phyloP scores from a whole-genome alignment of 495 filamentous ascomycete genomes.

The Tuber borchii region DNA sequence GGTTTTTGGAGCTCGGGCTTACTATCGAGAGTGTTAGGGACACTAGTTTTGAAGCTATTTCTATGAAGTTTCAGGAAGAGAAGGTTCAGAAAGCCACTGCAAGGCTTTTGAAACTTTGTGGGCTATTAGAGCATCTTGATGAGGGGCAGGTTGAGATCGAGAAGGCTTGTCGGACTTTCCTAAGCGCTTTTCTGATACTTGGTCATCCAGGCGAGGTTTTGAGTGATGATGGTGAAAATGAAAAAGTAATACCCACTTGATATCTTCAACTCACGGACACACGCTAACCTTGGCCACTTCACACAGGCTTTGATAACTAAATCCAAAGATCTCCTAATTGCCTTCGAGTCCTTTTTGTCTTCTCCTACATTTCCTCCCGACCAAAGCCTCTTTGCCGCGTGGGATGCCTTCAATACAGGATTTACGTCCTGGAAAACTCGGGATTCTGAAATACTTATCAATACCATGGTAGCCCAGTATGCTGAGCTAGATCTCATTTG shows the following conservation, averaged over 20 bases:
- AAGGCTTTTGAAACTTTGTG: conserved; percentile 67
- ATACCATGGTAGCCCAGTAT: conserved; percentile 93
- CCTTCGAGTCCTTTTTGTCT: conserved; percentile 70
- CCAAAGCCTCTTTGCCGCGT: conserved; percentile 60
- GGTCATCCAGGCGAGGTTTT: conserved; percentile 88
- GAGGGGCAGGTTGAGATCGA: conserved; percentile 63
- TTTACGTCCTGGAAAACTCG: conserved; percentile 93
- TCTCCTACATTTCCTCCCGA: conserved; percentile 55
- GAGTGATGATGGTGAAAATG: conserved; percentile 72
- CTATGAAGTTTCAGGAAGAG: conserved; percentile 66
- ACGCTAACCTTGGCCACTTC: conserved; percentile 45
- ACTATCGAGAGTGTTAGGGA: conserved; percentile 66
- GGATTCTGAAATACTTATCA: conserved; percentile 80
- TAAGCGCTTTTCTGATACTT: conserved; percentile 86
- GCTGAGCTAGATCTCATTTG: conserved; percentile 92
- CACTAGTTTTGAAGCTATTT: conserved; percentile 76
- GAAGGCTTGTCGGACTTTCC: conserved; percentile 77
- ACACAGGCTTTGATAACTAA: conserved; percentile 73
- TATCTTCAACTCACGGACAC: conserved; percentile 27
- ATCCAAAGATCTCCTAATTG: conserved; percentile 73
- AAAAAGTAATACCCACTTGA: conserved; percentile 55
- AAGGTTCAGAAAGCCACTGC: conserved; percentile 63
- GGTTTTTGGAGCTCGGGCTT: conserved; percentile 63
- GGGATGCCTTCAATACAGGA: conserved; percentile 78
- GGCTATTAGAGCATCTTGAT: conserved; percentile 53